A percentile compares a stretch with the other conserved stretches of the same genome.
Conservation (phyloP, 2,329 filamentous ascomycete genomes). For the Aciculosporium take region DNA sequence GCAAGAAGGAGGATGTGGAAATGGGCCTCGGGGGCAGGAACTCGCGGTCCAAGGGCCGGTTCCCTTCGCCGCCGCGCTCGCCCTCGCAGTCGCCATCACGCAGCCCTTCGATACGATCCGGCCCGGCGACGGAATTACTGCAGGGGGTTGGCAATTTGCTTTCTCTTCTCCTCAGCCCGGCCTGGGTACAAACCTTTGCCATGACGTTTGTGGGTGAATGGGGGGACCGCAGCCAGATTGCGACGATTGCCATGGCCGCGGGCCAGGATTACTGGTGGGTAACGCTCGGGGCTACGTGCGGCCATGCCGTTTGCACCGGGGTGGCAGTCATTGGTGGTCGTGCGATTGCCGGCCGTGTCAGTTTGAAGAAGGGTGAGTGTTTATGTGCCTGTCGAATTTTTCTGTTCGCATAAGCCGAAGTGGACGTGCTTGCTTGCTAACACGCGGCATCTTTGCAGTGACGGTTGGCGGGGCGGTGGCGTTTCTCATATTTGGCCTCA, state of each 20-base stretch:
- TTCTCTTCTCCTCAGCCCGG: slow-evolving; percentile 77
- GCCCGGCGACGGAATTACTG: slow-evolving; percentile 26
- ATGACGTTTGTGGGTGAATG: slow-evolving; percentile 99
- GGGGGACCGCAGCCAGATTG: slow-evolving; percentile 95
- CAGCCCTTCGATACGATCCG: slow-evolving; percentile 34
- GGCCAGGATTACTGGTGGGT: slow-evolving; percentile 99
- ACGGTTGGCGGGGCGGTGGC: slow-evolving; percentile 82
- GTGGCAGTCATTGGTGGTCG: slow-evolving; percentile 83
- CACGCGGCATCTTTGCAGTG: slow-evolving; percentile 39
- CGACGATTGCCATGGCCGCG: slow-evolving; percentile 96
- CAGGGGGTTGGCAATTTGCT: slow-evolving; percentile 72
- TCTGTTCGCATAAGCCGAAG: background rate
- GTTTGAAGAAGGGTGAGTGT: slow-evolving; percentile 82
- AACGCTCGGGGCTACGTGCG: slow-evolving; percentile 70
- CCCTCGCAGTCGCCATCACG: slow-evolving; percentile 62
- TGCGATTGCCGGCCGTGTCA: slow-evolving; percentile 85
- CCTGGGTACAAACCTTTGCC: slow-evolving; percentile 96
- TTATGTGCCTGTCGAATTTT: background rate
- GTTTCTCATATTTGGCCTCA: slow-evolving; percentile 81
- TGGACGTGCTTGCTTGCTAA: background rate
- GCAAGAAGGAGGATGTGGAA: slow-evolving; percentile 45
- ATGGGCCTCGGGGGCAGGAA: slow-evolving; percentile 60
- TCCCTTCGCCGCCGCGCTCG: slow-evolving; percentile 68
- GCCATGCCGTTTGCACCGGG: slow-evolving; percentile 81
- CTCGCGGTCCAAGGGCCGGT: slow-evolving; percentile 57